phyloP scores from a whole-genome alignment of 75 land plant species.

The Sequoia sempervirens region DNA sequence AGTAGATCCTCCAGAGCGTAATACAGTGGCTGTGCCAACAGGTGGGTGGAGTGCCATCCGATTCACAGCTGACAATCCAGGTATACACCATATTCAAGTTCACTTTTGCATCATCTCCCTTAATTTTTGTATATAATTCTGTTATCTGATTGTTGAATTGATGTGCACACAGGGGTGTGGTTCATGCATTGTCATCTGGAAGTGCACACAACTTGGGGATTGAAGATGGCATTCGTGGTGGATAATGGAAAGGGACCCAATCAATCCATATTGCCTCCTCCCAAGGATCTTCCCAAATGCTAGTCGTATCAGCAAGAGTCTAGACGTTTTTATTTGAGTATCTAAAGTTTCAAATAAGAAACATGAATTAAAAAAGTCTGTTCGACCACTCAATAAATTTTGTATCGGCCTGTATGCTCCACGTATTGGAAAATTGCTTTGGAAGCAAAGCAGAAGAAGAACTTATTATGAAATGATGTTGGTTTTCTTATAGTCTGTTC shows the following conservation, averaged over 20 bases:
- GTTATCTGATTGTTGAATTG: neutral
- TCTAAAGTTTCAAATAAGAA: too few species aligned
- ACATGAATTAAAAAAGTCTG: too few species aligned
- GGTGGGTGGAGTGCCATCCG: slow-evolving; percentile 65
- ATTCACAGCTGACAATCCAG: slow-evolving; percentile 70
- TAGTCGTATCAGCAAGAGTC: neutral
- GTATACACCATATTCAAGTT: slow-evolving; percentile 13
- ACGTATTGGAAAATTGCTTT: too few species aligned
- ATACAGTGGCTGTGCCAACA: slow-evolving; percentile 52
- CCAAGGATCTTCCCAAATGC: slow-evolving; percentile 15
- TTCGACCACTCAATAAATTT: too few species aligned
- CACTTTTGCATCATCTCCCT: neutral
- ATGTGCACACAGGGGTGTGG: slow-evolving; percentile 28
- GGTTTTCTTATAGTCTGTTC: too few species aligned
- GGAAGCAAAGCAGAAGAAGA: too few species aligned
- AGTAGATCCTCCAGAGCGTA: slow-evolving; percentile 58
- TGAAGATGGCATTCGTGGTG: slow-evolving; percentile 38
- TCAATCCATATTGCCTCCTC: slow-evolving; percentile 20
- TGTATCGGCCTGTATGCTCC: too few species aligned
- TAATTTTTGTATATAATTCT: neutral
- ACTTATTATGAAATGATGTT: too few species aligned
- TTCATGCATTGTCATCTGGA: slow-evolving; percentile 40
- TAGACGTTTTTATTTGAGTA: too few species aligned
- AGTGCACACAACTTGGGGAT: slow-evolving; percentile 30
- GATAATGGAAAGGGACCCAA: slow-evolving; percentile 21